Base-by-base conservation (phyloP, 208 protist genomes). In the Crithidia fasciculata region DNA sequence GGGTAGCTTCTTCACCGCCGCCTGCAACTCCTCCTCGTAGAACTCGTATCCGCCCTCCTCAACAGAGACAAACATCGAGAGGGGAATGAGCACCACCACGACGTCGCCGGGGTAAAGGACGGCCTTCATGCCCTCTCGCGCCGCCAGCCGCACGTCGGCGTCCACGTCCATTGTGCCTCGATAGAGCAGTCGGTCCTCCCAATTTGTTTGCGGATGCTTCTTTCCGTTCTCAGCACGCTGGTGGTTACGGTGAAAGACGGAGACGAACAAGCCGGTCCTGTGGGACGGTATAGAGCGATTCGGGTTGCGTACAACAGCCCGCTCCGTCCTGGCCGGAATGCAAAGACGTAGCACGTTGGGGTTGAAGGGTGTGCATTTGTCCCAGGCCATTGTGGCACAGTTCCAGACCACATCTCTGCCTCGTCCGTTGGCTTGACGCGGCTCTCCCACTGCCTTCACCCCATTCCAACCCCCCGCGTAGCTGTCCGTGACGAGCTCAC, bases 1-100 rank as follows among this genome's bases (percentile, higher is more conserved):
- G 4, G 81, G 84, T 2, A 88, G 28, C 9, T 2, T 12, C 3
- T 13, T 12, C 45, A 76, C 18, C 19, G 69, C 43, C 54, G 61
- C 66, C 53, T 72, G 39, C 15, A 60, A 81, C 7, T 8, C 12
- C 13, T 41, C 28, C 8, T 9, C 18, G 54, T 40, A 5, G 54
- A 5, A 36, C 54, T 41, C 54, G 8, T 9, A 5, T 4, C 54
- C 5, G 19, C 19, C 8, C 64, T 37, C 39, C n/a, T 43, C 4
- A 8, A 18, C 50, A 39, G 7, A 69, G 9, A 18, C 50, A 39
- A 16, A 69, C 3, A 8, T 2, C 4, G 4, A 4, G 3, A 66
- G 28, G 6, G 61, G 61, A 4, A 66, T 47, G 5, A 55, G 47
- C 47, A 66, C 18, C 39, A 66, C 28, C 45, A 55, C 61, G 47